phyloP scores from a whole-genome alignment of 139 green algal genomes.

The Tetraselmis striata region DNA sequence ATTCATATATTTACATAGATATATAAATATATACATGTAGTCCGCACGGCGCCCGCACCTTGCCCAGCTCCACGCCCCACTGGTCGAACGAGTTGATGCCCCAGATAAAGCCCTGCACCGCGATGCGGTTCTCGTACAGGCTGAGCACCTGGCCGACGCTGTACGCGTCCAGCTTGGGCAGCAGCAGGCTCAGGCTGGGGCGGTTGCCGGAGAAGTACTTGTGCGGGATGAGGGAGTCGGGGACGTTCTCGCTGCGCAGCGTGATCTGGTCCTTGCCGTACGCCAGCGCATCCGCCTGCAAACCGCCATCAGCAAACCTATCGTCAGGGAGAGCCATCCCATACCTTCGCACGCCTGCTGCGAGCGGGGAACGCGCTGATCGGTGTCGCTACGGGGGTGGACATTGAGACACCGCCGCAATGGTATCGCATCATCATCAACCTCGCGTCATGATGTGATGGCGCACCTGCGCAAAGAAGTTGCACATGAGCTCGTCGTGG shows the following conservation, averaged over 20 bases:
- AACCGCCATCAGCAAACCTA: too few species aligned
- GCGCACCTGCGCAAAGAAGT: slow-evolving; percentile 99
- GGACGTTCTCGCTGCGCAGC: slow-evolving; percentile 78
- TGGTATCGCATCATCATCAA: too few species aligned
- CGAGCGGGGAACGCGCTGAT: too few species aligned
- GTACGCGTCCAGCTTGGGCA: slow-evolving; percentile 85
- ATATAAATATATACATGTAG: not conserved
- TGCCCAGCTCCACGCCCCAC: slow-evolving; percentile 99
- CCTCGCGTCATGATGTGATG: too few species aligned
- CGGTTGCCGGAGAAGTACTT: slow-evolving; percentile 91
- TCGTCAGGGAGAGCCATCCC: too few species aligned
- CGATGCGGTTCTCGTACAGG: slow-evolving; percentile 97
- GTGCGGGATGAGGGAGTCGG: slow-evolving; percentile 89
- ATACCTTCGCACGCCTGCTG: too few species aligned
- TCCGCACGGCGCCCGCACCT: slow-evolving; percentile 70
- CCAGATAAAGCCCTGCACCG: slow-evolving; percentile 94
- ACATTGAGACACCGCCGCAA: too few species aligned
- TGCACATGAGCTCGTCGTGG: slow-evolving; percentile 99
- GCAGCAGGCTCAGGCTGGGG: slow-evolving; percentile 82
- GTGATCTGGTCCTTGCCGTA: slow-evolving; percentile 84
- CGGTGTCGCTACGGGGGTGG: too few species aligned
- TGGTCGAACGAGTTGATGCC: slow-evolving; percentile 99
- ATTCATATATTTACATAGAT: not conserved
- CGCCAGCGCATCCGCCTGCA: slow-evolving; percentile 92
- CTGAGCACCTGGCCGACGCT: slow-evolving; percentile 91